Percentiles rank a stretch among this genome's conserved stretches.
These are phyloP conservation scores for Phytophthora syringae DNA, from an alignment of 352 stramenopile genomes.

Conservation along the genomic window DNA sequence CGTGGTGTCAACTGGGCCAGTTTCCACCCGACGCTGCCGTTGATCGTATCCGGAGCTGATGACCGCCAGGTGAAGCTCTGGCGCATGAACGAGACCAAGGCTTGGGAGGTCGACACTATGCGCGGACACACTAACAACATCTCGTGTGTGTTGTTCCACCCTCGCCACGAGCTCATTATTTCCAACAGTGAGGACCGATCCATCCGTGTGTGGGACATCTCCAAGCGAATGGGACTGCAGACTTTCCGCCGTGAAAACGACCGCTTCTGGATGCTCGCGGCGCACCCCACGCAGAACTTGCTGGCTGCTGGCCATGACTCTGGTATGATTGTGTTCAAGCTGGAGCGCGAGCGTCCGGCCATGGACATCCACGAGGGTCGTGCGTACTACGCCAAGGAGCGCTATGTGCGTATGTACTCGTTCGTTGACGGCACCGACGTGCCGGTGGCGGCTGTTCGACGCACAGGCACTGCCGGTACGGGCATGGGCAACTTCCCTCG, in stretches of 20 bases:
- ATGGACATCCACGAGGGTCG: conserved; percentile 89
- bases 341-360: conserved; percentile 96
- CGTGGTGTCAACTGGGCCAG: conserved; percentile 99
- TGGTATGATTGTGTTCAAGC: conserved; percentile 99
- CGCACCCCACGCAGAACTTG: conserved; percentile 97
- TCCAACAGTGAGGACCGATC: conserved; percentile 99
- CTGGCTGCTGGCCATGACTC: conserved; percentile 99
- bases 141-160: conserved; percentile 99
- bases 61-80: conserved; percentile 99
- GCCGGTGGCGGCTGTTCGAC: conserved; percentile 73
- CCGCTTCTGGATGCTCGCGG: conserved; percentile 98
- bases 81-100: conserved; percentile 99
- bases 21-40: conserved; percentile 98
- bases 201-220: conserved; percentile 99
- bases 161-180: conserved; percentile 98
- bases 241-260: conserved; percentile 99
- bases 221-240: conserved; percentile 98
- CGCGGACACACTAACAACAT: conserved; percentile 99
- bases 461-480: conserved; percentile 68
- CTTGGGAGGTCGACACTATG: conserved; percentile 99
- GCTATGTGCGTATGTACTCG: conserved; percentile 98
- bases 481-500: conserved; percentile 94
- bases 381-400: conserved; percentile 98
- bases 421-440: conserved; percentile 87
- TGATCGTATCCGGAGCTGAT: conserved; percentile 98